Percentiles rank a stretch among this genome's conserved stretches.
These are phyloP conservation scores for Suhomyces chickasaworum DNA, from an alignment of 1,139 yeast genomes.

Conservation along the genomic window DNA sequence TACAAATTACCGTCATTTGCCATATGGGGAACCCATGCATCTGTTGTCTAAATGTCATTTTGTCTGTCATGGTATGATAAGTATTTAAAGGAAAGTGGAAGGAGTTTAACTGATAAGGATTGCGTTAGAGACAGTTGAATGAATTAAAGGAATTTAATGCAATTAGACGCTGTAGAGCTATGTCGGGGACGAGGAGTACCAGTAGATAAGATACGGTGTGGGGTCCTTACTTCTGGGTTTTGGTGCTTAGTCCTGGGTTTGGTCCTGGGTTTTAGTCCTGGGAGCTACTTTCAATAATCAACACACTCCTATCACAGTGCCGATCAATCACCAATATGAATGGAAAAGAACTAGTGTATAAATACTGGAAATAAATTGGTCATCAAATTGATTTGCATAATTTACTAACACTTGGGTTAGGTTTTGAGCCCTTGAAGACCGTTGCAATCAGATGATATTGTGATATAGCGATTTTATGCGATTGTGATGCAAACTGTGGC, in stretches of 20 bases:
- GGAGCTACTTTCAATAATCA: background rate
- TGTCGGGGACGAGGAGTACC: too few species aligned
- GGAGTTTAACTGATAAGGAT: too few species aligned
- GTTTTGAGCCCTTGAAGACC: background rate
- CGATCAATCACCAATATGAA: background rate
- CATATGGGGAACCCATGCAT: constrained; percentile 37
- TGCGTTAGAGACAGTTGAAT: too few species aligned
- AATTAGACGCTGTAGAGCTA: too few species aligned
- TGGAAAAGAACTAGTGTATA: background rate
- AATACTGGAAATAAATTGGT: background rate
- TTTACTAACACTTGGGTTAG: background rate
- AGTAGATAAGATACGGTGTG: too few species aligned
- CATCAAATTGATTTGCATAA: background rate
- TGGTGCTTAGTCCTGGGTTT: too few species aligned
- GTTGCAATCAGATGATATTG: background rate
- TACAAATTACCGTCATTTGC: constrained; percentile 37
- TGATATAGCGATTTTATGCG: background rate
- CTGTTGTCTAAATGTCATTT: constrained; percentile 24
- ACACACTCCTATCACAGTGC: background rate
- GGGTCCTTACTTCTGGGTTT: too few species aligned
- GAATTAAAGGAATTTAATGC: too few species aligned
- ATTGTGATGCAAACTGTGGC: background rate
- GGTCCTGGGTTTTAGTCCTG: too few species aligned
- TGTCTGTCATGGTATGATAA: constrained; percentile 1
- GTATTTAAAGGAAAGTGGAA: background rate